A percentile compares a stretch with the other conserved stretches of the same genome.
Evolutionary conservation across 23 red algal species (phyloP).

Genomic region (Agarophyton chilense): DNA sequence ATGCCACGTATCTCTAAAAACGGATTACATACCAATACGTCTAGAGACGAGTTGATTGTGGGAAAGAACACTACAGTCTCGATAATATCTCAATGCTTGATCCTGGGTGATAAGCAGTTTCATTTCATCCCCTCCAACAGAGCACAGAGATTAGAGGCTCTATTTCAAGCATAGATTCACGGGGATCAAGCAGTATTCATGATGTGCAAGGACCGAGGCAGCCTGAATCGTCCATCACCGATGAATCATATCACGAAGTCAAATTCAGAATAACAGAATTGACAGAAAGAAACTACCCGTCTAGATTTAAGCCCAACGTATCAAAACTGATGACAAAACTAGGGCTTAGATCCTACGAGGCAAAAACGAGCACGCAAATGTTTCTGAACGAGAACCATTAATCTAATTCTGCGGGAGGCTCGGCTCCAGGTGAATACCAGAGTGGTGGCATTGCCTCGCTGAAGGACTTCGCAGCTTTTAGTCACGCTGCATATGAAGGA

Average conservation of each 20-base stretch:
- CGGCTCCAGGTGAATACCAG: conserved; percentile 1
- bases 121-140: background rate
- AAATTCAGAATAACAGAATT: background rate
- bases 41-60: background rate
- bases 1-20: too few relatives aligned
- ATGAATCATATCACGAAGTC: background rate
- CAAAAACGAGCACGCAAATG: conserved; percentile 7
- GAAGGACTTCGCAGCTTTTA: conserved; percentile 34
- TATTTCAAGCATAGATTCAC: background rate
- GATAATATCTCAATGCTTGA: background rate
- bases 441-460: conserved; percentile 36
- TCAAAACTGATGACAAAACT: conserved; percentile 23
- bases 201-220: too few relatives aligned
- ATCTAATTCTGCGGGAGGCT: background rate
- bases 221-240: too few relatives aligned
- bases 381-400: background rate
- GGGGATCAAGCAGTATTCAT: too few relatives aligned
- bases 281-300: conserved; percentile 13
- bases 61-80: background rate
- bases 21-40: too few relatives aligned
- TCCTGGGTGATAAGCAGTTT: background rate
- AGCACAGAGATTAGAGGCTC: background rate
- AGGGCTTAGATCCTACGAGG: conserved; percentile 39
- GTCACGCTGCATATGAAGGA: conserved; percentile 48
- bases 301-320: too few relatives aligned